phyloP scores from a whole-genome alignment of 2,329 filamentous ascomycete genomes.

The Neurospora sp. region DNA sequence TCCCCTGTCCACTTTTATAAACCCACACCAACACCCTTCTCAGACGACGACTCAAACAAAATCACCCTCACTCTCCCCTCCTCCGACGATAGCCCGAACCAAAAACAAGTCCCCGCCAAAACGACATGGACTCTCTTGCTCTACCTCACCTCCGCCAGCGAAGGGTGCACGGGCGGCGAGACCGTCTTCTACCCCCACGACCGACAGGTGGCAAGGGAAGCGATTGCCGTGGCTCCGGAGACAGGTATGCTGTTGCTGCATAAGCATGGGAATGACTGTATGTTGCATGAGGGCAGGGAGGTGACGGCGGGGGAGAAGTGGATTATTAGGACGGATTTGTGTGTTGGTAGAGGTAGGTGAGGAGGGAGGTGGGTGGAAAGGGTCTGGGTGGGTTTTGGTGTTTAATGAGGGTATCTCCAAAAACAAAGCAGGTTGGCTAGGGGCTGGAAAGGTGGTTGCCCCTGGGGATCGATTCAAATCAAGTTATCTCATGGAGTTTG shows the following conservation, averaged over 20 bases:
- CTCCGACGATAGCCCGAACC: conserved; percentile 15
- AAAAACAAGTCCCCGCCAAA: conserved; percentile 40
- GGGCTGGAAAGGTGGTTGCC: no score
- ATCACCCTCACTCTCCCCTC: conserved; percentile 41
- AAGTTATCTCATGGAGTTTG: no score
- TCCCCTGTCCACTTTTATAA: conserved; percentile 4
- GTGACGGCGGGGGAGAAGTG: conserved; percentile 79
- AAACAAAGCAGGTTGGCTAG: no score
- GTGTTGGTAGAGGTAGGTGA: conserved; percentile 38
- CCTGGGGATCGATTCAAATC: no score
- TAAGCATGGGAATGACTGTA: conserved; percentile 79
- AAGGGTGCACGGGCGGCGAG: conserved; percentile 75
- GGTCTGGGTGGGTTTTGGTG: no score
- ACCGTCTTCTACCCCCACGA: conserved; percentile 83
- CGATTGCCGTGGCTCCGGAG: conserved; percentile 64
- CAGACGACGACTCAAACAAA: conserved; percentile 81
- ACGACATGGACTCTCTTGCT: conserved; percentile 90
- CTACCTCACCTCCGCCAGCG: conserved; percentile 68
- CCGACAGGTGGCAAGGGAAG: conserved; percentile 45
- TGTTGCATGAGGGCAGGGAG: conserved; percentile 79
- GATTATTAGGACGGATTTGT: conserved; percentile 79
- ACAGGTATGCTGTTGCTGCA: conserved; percentile 82
- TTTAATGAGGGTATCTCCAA: no score
- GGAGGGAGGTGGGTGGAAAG: neutral
- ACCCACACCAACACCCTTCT: conserved; percentile 2